Conservation (phyloP, 768 basidiomycete genomes). For the Hygrophorus pudorinus region DNA sequence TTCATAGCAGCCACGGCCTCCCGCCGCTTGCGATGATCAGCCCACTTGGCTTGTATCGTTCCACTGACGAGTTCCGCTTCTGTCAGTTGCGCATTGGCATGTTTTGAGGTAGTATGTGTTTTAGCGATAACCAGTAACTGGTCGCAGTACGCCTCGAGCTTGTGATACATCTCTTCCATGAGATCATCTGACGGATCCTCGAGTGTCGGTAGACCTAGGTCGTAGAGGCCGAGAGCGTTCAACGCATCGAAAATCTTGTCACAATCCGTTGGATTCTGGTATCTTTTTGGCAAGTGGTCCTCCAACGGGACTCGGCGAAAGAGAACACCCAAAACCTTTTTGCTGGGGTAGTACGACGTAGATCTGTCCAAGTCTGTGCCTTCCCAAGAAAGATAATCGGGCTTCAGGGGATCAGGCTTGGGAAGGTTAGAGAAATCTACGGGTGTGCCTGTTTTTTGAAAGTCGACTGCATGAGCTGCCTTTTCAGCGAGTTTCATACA, state of each 20-base stretch:
- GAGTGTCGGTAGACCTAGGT: conserved; percentile 20
- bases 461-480: conserved; percentile 40
- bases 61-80: conserved; percentile 36
- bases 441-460: conserved; percentile 33
- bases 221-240: conserved; percentile 14
- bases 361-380: conserved; percentile 16
- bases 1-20: conserved; percentile 34
- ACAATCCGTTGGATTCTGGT: conserved; percentile 9
- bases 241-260: conserved; percentile 17
- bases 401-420: conserved; percentile 17
- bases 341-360: conserved; percentile 28
- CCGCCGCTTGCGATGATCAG: conserved; percentile 29
- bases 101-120: conserved; percentile 26
- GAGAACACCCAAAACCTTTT: conserved; percentile 32
- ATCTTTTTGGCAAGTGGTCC: conserved; percentile 19
- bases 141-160: conserved; percentile 25
- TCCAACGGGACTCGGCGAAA: conserved; percentile 33
- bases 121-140: conserved; percentile 25
- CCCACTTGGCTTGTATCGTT: conserved; percentile 34
- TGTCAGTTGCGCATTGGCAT: conserved; percentile 23
- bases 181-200: conserved; percentile 13
- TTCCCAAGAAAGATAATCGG: conserved; percentile 37
- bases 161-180: conserved; percentile 25
- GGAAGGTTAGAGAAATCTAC: conserved; percentile 28
- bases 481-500: conserved; percentile 34